A percentile compares a stretch with the other conserved stretches of the same genome.
These are phyloP conservation scores for Esteya vermicola DNA, from an alignment of 2,329 filamentous ascomycete species.

Conservation along the genomic window DNA sequence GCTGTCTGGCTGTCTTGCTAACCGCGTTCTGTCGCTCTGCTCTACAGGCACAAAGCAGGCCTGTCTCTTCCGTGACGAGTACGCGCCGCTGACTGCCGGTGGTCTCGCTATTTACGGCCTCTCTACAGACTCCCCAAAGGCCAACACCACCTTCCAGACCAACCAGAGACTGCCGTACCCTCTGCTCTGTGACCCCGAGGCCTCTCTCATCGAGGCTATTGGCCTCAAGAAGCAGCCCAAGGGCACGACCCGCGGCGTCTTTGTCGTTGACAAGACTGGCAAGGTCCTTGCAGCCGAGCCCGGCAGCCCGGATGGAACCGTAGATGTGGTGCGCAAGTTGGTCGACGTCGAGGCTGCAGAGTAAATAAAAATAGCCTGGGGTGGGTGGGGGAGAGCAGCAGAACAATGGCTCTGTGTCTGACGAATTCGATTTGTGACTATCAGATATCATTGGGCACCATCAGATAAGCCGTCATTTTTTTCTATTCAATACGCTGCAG, in stretches of 20 bases:
- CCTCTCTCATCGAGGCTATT: slow-evolving; percentile 66
- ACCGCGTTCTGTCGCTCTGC: slow-evolving; percentile 2
- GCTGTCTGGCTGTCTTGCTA: too few relatives aligned
- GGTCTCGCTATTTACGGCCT: slow-evolving; percentile 85
- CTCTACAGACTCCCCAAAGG: slow-evolving; percentile 73
- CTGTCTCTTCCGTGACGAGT: slow-evolving; percentile 82
- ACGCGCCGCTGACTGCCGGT: slow-evolving; percentile 58
- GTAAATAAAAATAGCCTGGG: not conserved
- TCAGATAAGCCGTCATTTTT: too few relatives aligned
- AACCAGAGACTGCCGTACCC: slow-evolving; percentile 84
- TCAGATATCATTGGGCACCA: too few relatives aligned
- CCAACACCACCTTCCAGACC: slow-evolving; percentile 83
- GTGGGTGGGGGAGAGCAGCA: too few relatives aligned
- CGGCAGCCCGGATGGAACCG: slow-evolving; percentile 64
- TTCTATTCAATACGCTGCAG: too few relatives aligned
- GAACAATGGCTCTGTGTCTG: too few relatives aligned
- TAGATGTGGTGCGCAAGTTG: slow-evolving; percentile 61
- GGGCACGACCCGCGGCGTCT: slow-evolving; percentile 75
- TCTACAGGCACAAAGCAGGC: slow-evolving; percentile 74
- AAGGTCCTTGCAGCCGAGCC: slow-evolving; percentile 57
- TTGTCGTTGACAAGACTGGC: slow-evolving; percentile 69
- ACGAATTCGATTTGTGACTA: too few relatives aligned
- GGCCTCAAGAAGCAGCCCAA: slow-evolving; percentile 70
- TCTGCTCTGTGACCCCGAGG: slow-evolving; percentile 68
- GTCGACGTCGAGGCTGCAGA: slow-evolving; percentile 23